phyloP scores from a whole-genome alignment of 495 filamentous ascomycete species.

The Thermothielavioides terrestris region DNA sequence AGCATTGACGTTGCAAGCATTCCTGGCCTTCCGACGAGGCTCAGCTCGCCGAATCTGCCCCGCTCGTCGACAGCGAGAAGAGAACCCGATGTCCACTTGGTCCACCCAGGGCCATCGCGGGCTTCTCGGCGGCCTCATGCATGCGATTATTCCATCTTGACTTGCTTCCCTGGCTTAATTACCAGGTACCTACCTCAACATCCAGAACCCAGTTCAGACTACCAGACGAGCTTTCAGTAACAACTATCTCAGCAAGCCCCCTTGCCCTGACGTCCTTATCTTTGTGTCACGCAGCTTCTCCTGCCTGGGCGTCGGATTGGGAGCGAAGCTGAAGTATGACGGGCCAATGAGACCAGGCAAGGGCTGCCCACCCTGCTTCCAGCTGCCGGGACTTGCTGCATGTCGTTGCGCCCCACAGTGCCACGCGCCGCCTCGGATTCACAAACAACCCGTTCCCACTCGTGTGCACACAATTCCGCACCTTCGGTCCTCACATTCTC shows the following conservation, averaged over 20 bases:
- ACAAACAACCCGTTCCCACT: not conserved
- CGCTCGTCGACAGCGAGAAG: not conserved
- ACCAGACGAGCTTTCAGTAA: no score
- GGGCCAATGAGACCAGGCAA: not conserved
- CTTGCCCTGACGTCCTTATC: not conserved
- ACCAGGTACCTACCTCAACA: no score
- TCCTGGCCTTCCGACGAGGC: not conserved
- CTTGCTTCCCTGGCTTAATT: no score
- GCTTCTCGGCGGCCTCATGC: no score
- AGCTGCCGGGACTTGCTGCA: not conserved
- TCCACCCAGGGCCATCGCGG: not conserved
- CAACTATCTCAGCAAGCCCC: not conserved
- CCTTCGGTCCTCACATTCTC: no score
- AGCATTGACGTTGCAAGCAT: not conserved
- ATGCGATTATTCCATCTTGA: no score
- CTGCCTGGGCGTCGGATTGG: not conserved
- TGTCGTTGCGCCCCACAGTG: not conserved
- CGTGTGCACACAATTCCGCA: not conserved
- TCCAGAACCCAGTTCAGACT: no score
- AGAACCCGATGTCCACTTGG: not conserved
- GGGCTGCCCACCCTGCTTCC: not conserved
- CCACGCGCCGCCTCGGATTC: not conserved
- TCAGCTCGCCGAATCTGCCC: not conserved
- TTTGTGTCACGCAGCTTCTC: not conserved
- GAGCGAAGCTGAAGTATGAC: not conserved